Evolutionary conservation across 1,139 yeast genomes (phyloP).

Genomic region (Schwanniomyces etchellsii): DNA sequence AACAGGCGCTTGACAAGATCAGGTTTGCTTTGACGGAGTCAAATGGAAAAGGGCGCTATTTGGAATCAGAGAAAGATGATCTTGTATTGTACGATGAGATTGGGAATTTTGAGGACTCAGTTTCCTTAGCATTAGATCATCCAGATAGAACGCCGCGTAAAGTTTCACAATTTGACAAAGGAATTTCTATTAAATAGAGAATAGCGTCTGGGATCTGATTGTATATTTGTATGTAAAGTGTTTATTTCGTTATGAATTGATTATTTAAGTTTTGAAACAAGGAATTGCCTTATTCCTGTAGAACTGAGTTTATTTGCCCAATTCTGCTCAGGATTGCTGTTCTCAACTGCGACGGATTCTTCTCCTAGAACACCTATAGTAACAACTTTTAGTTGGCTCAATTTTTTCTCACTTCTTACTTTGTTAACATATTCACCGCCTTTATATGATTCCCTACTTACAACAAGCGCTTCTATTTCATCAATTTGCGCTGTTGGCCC

Average conservation of each 20-base stretch:
- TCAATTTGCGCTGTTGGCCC: constrained; percentile 88
- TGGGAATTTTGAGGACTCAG: constrained; percentile 34
- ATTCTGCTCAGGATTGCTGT: constrained; percentile 14
- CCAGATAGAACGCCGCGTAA: constrained; percentile 64
- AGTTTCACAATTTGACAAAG: constrained; percentile 47
- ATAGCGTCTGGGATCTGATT: too few relatives aligned
- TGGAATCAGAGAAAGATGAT: constrained; percentile 50
- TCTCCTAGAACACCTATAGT: constrained; percentile 67
- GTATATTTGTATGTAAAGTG: too few relatives aligned
- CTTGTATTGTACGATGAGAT: constrained; percentile 52
- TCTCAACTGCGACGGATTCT: constrained; percentile 42
- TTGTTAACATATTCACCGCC: constrained; percentile 77
- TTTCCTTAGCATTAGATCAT: constrained; percentile 73
- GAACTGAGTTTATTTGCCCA: constrained; percentile 82
- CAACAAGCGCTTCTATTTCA: constrained; percentile 72
- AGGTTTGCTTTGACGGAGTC: constrained; percentile 54
- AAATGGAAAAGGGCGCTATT: constrained; percentile 37
- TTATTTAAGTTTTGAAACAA: neutral
- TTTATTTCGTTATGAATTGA: constrained; percentile 1
- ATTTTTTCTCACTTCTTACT: constrained; percentile 51
- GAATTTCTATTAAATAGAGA: constrained; percentile 43
- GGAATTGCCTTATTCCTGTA: constrained; percentile 41
- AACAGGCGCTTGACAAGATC: constrained; percentile 71
- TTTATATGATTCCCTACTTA: constrained; percentile 70
- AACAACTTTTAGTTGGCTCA: constrained; percentile 48